Evolutionary conservation across 305 asterid genomes (phyloP), one percentile per base, ranked within the genome.

Genomic region (Vinca major): DNA sequence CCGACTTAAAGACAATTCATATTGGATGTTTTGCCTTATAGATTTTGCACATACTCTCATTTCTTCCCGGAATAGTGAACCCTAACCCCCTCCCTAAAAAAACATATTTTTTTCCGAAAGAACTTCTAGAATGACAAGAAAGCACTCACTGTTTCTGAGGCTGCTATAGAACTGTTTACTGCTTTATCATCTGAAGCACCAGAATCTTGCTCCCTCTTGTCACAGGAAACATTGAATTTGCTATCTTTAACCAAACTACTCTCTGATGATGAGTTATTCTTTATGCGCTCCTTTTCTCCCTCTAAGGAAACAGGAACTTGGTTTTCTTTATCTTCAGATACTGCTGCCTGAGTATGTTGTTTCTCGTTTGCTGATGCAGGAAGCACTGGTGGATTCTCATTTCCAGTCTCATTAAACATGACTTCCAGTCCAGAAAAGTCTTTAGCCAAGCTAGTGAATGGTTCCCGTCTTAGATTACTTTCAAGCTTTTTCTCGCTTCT

Each of bases 401-500:
- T 84, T 44, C 73, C 68, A 75, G 82, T 74, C 66, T 82, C 92
- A 56, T 82, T 87, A 77, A 94, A 80, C 86, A 88, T 84, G 74
- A 80, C 87, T 49, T 89, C 98, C 44, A 91, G 75, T 74, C 86
- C 81, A 58, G 93, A 80, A 64, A 86, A 83, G 44, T 86, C 86
- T 74, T 62, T 88, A 60, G 80, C 57, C 80, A 77, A 74, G 74
- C 66, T 78, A 62, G 87, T 88, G 75, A 83, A 83, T 0, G 85
- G 63, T 56, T 74, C 84, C 73, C 73, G 89, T 74, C 69, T 80
- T 41, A 66, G 69, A 78, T 73, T 75, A 76, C 80, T 73, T 71
- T 84, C 99, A 36, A 81, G 82, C 82, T 89, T 93, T 82, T 94
- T 94, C 77, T 87, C 94, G 36, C 75, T 78, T 80, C 98, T 86